Base-by-base conservation (phyloP, 2,329 filamentous ascomycete genomes). In the Stylonectria norvegica region DNA sequence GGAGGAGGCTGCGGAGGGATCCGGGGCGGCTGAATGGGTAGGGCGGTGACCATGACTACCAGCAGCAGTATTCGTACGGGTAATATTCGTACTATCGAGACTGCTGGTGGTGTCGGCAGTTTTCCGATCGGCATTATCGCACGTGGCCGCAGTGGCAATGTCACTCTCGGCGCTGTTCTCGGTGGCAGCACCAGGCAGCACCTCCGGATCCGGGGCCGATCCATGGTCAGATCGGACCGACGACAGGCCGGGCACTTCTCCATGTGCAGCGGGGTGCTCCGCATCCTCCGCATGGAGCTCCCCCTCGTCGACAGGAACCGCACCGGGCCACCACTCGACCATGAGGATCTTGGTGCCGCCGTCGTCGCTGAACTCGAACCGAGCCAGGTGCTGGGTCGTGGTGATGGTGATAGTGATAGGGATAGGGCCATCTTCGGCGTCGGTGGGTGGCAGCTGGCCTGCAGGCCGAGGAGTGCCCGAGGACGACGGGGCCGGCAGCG, bases 281-380 rank as follows among this genome's bases (percentile, higher is more conserved):
- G n/a, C n/a, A n/a, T n/a, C n/a, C n/a, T n/a, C n/a, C n/a, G n/a
- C n/a, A n/a, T n/a, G n/a, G n/a, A n/a, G n/a, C n/a, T n/a, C n/a
- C n/a, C n/a, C n/a, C n/a, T 6, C 14, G 7, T 7, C 28, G 14
- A 14, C 43, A 16, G 34, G 36, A 23, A 48, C 49, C 29, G 53
- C 52, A 35, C 51, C 53, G 27, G 65, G 61, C 60, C 87, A 81
- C 89, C 89, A 95, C 63, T 95, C 89, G 27, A 95, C 83, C 88
- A 95, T 93, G 54, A 95, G 70, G 48, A 95, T 83, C 70, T 95
- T 95, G 48, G 88, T 94, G 28, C 89, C 89, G 28, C 89, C 89
- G 50, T 90, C 85, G 56, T 88, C 87, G 35, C 81, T 85, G 61
- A 95, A 94, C 62, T 95, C 89, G 65, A 94, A 95, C 43, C 89